These are phyloP conservation scores for Ustilago curta DNA, from an alignment of 1,284 basidiomycete genomes.

Conservation along the genomic window DNA sequence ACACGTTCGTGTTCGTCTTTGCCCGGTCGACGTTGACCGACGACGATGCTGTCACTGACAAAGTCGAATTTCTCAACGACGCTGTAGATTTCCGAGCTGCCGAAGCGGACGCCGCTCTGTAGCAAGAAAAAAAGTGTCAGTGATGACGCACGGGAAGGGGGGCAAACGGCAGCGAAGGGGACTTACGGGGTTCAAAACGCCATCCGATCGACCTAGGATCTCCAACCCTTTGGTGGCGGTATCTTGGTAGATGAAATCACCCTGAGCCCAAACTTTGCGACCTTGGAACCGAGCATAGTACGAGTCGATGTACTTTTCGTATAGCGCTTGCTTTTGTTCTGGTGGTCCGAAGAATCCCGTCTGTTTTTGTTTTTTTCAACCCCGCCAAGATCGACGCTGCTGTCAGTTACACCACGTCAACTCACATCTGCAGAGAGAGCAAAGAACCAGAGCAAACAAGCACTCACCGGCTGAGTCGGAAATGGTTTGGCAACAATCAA, in stretches of 20 bases:
- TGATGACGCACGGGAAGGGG: background rate
- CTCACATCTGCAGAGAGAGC: background rate
- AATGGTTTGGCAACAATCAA: slow-evolving; percentile 66
- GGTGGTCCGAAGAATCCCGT: slow-evolving; percentile 45
- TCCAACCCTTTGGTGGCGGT: slow-evolving; percentile 76
- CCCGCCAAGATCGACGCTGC: background rate
- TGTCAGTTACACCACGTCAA: background rate
- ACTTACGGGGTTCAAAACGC: slow-evolving; percentile 73
- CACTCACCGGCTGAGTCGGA: slow-evolving; percentile 66
- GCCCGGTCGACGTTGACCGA: slow-evolving; percentile 52
- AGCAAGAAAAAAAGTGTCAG: background rate
- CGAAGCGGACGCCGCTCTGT: slow-evolving; percentile 80
- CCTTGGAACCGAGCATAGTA: slow-evolving; percentile 64
- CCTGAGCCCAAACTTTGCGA: slow-evolving; percentile 55
- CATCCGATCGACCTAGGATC: slow-evolving; percentile 76
- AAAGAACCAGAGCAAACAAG: no score
- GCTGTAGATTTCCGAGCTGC: slow-evolving; percentile 84
- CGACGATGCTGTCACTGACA: slow-evolving; percentile 65
- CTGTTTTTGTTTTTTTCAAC: slow-evolving; percentile 1
- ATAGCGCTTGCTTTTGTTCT: slow-evolving; percentile 54
- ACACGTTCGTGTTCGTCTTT: slow-evolving; percentile 67
- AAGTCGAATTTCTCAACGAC: slow-evolving; percentile 73
- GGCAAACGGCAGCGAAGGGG: background rate
- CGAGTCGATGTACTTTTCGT: slow-evolving; percentile 67
- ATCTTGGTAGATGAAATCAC: slow-evolving; percentile 55